Evolutionary conservation across 2,329 filamentous ascomycete genomes (phyloP), one percentile per base, ranked within the genome.

Genomic region (Cladobotryum mycophilum): DNA sequence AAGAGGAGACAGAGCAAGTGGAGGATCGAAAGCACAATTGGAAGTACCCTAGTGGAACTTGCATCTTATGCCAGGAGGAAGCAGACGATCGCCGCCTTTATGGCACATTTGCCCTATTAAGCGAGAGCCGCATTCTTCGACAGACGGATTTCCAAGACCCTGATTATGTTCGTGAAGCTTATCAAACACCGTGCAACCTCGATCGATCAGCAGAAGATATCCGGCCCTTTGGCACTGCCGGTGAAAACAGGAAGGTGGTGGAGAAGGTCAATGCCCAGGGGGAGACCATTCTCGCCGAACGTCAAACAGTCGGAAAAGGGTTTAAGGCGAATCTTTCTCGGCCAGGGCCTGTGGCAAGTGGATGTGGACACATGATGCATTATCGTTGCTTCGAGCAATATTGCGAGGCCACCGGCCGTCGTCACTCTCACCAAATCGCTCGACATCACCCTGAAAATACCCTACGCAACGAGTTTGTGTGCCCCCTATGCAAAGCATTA

Each of bases 361-460:
- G 92, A 9, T 99, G 93, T 67, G 93, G 93, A 3, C 93, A 99
- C 67, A 95, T 99, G 62, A 99, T 99, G 93, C 93, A 99, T 67
- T 97, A 88, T 66, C 84, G 81, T 58, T 99, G 93, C 70, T 99
- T 99, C 64, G 90, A 96, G 61, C 81, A 87, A 38, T 99, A 97
- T 63, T 86, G 89, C 57, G 82, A 88, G 42, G 89, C 92, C 4
- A 95, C 89, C 0, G 78, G 85, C 48, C 80, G 91, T 53, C 82
- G 93, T 37, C 95, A 99, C 64, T 81, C 81, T 17, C 89, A 93
- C 61, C 93, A 99, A 66, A 96, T 99, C 66, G 91, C 93, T 7
- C 81, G 93, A 13, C 89, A 96, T 60, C 93, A 97, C 60, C 93
- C 93, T 0, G 95, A 99, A 65, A 80, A 85, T 49, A 78, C 89